Conservation (phyloP, 495 filamentous ascomycete genomes). For the Friedmanniomyces simplex region DNA sequence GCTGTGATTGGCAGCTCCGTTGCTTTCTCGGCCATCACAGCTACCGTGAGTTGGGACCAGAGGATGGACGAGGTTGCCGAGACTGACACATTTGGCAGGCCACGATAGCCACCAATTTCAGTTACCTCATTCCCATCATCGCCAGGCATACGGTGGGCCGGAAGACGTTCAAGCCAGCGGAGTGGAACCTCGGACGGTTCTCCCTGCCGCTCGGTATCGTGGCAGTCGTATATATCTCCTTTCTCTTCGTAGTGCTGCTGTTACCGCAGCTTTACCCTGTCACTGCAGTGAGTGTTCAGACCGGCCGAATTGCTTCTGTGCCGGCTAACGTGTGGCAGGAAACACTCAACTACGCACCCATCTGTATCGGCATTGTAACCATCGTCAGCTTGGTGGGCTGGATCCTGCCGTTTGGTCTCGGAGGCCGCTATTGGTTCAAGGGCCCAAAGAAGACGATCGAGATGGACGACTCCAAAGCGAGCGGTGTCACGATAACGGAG, state of each 20-base stretch:
- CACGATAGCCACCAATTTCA: slow-evolving; percentile 30
- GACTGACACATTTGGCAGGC: too few species aligned
- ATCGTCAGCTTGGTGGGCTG: slow-evolving; percentile 4
- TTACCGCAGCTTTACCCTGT: slow-evolving; percentile 10
- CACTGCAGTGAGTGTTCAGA: not conserved
- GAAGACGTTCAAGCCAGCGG: slow-evolving; percentile 26
- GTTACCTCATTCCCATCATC: slow-evolving; percentile 29
- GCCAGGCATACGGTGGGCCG: slow-evolving; percentile 29
- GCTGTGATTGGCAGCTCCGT: slow-evolving; percentile 31
- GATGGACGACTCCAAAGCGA: not conserved
- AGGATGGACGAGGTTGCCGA: too few species aligned
- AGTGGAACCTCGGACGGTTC: slow-evolving; percentile 26
- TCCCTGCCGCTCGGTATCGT: slow-evolving; percentile 4
- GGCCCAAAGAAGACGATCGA: slow-evolving; percentile 9
- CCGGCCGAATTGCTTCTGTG: not conserved
- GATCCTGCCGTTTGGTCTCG: slow-evolving; percentile 4
- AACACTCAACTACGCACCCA: slow-evolving; percentile 9
- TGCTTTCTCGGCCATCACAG: slow-evolving; percentile 30
- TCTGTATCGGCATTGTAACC: slow-evolving; percentile 7
- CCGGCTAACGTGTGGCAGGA: not conserved
- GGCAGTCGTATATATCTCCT: not conserved
- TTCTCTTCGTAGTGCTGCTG: slow-evolving; percentile 8
- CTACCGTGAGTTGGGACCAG: slow-evolving; percentile 5
- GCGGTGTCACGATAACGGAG: not conserved
- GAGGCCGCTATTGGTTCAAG: slow-evolving; percentile 5